Evolutionary conservation across 306 rosid species (phyloP).

Genomic region (Trifolium fragiferum): DNA sequence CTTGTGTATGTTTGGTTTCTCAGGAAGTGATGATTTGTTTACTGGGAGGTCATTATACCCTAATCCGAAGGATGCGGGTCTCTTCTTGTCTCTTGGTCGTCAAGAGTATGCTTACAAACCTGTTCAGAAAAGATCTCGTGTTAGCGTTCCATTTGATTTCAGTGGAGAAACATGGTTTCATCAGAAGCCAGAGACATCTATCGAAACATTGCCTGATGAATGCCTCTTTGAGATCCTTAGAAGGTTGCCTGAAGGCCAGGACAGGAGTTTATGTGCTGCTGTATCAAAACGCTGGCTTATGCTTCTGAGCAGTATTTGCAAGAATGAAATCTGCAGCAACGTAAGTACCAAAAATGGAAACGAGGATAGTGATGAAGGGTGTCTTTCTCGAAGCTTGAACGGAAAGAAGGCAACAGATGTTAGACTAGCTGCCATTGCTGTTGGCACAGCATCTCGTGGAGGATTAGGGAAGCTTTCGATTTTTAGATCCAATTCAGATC

Average conservation of each 20-base stretch:
- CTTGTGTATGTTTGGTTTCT: constrained; percentile 40
- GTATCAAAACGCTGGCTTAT: constrained; percentile 95
- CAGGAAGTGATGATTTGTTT: constrained; percentile 85
- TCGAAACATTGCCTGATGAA: constrained; percentile 85
- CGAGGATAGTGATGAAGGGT: constrained; percentile 63
- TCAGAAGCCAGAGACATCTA: constrained; percentile 66
- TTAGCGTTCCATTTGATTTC: constrained; percentile 61
- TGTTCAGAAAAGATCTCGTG: constrained; percentile 74
- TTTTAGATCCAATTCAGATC: constrained; percentile 58
- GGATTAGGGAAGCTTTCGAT: constrained; percentile 88
- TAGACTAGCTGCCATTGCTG: constrained; percentile 88
- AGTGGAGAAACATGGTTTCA: constrained; percentile 51
- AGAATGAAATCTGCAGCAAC: constrained; percentile 58
- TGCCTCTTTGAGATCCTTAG: constrained; percentile 94
- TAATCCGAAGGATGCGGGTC: constrained; percentile 78
- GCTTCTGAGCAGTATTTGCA: constrained; percentile 70
- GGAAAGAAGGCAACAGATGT: constrained; percentile 89
- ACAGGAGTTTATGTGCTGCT: constrained; percentile 70
- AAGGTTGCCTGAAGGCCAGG: constrained; percentile 81
- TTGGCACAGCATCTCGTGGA: constrained; percentile 87
- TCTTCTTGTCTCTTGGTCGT: constrained; percentile 76
- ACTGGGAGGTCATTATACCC: constrained; percentile 75
- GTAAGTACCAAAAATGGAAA: constrained; percentile 26
- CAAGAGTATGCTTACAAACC: constrained; percentile 69
- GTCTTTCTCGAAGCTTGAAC: constrained; percentile 84